Conservation (phyloP, 2,329 filamentous ascomycete genomes). For the Dactylellina cionopaga region DNA sequence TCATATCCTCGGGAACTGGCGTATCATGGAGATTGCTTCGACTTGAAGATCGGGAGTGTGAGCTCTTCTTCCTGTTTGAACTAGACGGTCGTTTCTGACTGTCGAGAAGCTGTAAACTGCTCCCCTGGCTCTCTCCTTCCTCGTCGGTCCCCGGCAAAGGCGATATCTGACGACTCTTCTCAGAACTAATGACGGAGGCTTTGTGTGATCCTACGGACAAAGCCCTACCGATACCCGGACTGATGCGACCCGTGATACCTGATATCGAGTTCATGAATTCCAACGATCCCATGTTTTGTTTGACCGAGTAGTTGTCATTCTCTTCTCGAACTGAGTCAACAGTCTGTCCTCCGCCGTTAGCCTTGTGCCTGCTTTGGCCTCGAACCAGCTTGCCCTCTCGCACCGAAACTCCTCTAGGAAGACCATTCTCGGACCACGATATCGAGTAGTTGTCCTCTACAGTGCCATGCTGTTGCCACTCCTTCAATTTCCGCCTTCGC, state of each 20-base stretch:
- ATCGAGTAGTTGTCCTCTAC: constrained; percentile 46
- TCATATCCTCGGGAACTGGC: constrained; percentile 47
- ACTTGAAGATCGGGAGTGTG: constrained; percentile 47
- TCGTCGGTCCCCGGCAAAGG: constrained; percentile 36
- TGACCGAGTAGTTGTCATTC: constrained; percentile 10
- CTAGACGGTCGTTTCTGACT: constrained; percentile 37
- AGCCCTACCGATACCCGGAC: constrained; percentile 43
- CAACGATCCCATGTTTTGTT: constrained; percentile 23
- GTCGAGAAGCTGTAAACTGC: constrained; percentile 24
- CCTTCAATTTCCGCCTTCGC: constrained; percentile 13
- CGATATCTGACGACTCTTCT: constrained; percentile 44
- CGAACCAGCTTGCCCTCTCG: constrained; percentile 47
- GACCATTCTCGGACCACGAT: constrained; percentile 43
- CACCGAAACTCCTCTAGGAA: constrained; percentile 36
- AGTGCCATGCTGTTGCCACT: constrained; percentile 35
- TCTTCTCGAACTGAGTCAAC: constrained; percentile 21
- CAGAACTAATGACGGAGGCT: constrained; percentile 26
- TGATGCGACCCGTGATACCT: constrained; percentile 44
- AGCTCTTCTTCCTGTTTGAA: constrained; percentile 35
- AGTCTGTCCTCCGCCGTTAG: constrained; percentile 9
- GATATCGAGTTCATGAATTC: constrained; percentile 52
- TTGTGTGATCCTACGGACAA: constrained; percentile 46
- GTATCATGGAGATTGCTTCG: constrained; percentile 37
- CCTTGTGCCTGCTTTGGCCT: constrained; percentile 19
- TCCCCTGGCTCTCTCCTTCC: constrained; percentile 8